Base-by-base conservation (phyloP, 352 stramenopile genomes). In the Plasmopara muralis region DNA sequence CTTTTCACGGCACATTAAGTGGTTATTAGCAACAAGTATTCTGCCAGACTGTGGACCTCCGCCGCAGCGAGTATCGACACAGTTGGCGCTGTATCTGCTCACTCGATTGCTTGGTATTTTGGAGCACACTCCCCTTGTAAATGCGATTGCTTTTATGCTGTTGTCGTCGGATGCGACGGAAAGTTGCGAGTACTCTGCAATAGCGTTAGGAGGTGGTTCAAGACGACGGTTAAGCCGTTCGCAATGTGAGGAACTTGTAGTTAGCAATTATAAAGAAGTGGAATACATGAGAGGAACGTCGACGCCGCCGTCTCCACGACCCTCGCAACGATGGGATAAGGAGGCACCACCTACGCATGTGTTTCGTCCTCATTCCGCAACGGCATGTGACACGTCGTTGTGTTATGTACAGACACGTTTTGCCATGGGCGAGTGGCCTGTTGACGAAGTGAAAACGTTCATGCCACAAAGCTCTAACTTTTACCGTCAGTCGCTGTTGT, bases 351-450 rank as follows among this genome's bases (percentile, higher is more conserved):
- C 69, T 15, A 73, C 64, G 43, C 63, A 72, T 49, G 54, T 76
- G 34, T 89, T 89, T 47, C 72, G 68, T 34, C 65, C 74, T 0
- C 81, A 91, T 56, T 83, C 78, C 5, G 20, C 53, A 29, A 68
- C 42, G 0, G 53, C 64, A 31, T 89, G 77, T 48, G 66, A 85
- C 28, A 85, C 78, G 20, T 73, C 75, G 2, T 56, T 89, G 15
- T 91, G 81, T 50, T 91, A 91, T 50, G 47, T 91, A 29, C 74
- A 91, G 56, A 91, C 78, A 7, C 76, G 81, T 0, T 91, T 86
- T 57, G 71, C 55, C 20, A 77, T 83, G 42, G 83, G 83, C 28
- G 81, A 92, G 44, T 94, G 83, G 83, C 80, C 83, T 2, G 41
- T 82, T 9, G 67, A 85, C 0, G 83, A 94, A 45, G 75, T 91